phyloP scores from a whole-genome alignment of 2,329 filamentous ascomycete species.

The Ambrosiella cleistominuta region DNA sequence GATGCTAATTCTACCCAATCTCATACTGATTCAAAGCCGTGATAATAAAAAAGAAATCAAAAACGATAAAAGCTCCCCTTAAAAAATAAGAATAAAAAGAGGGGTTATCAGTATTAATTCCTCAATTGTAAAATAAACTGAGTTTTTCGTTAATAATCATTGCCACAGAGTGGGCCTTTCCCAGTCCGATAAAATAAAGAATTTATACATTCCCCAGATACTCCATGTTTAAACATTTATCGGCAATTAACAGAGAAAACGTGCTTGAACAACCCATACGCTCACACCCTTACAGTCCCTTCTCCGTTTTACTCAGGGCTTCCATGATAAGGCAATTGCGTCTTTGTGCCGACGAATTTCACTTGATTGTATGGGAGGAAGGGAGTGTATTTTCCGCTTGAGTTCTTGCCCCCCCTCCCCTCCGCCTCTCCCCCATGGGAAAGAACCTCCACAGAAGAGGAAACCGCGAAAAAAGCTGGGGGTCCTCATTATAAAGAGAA shows the following conservation, averaged over 20 bases:
- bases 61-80: too few relatives aligned
- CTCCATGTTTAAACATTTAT: not conserved
- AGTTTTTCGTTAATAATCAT: not conserved
- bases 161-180: not conserved
- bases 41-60: too few relatives aligned
- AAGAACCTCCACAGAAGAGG: not conserved
- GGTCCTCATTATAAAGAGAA: constrained; percentile 1
- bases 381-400: not conserved
- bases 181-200: not conserved
- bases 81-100: too few relatives aligned
- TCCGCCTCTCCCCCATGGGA: not conserved
- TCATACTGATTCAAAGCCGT: too few relatives aligned
- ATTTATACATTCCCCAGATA: not conserved
- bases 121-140: too few relatives aligned
- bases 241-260: not conserved
- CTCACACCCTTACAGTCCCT: not conserved
- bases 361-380: not conserved
- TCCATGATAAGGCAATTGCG: not conserved
- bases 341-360: not conserved
- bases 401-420: not conserved
- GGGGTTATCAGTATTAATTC: too few relatives aligned
- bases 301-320: not conserved
- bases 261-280: not conserved
- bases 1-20: too few relatives aligned
- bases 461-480: not conserved